These are phyloP conservation scores for Cyclostephanos tholiformis DNA, from an alignment of 108 stramenopile genomes.

Conservation along the genomic window DNA sequence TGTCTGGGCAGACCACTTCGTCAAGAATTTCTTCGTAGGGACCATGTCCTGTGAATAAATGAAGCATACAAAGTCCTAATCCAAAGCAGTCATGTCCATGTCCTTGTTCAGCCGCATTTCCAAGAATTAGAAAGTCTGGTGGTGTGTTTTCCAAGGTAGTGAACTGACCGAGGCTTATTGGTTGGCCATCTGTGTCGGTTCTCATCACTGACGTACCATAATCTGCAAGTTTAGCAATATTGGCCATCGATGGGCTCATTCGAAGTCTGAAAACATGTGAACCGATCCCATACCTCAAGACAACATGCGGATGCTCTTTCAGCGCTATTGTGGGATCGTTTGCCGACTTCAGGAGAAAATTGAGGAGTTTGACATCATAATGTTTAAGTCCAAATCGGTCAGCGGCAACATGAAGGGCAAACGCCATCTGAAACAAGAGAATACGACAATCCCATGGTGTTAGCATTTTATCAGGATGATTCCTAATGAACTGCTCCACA, in stretches of 20 bases:
- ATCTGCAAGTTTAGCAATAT: conserved; percentile 95
- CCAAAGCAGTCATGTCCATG: conserved; percentile 93
- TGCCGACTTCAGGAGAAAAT: conserved; percentile 83
- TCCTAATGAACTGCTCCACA: conserved; percentile 87
- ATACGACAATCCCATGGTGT: conserved; percentile 50
- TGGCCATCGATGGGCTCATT: conserved; percentile 54
- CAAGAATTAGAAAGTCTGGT: conserved; percentile 90
- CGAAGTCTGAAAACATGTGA: conserved; percentile 69
- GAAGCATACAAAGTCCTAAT: conserved; percentile 93
- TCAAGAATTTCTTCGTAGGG: conserved; percentile 98
- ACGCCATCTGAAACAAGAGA: conserved; percentile 94
- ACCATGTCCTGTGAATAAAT: conserved; percentile 92
- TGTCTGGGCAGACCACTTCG: conserved; percentile 78
- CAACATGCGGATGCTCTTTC: conserved; percentile 47
- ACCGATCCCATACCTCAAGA: conserved; percentile 86
- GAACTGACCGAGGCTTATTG: conserved; percentile 90
- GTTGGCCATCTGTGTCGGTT: conserved; percentile 74
- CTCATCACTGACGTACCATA: conserved; percentile 94
- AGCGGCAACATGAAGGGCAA: conserved; percentile 88
- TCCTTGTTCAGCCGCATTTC: conserved; percentile 85
- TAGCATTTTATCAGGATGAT: conserved; percentile 56
- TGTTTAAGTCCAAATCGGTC: conserved; percentile 88
- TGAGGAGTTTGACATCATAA: conserved; percentile 98
- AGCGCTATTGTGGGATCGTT: conserved; percentile 29
- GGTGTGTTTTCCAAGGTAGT: conserved; percentile 98